Base-by-base conservation (phyloP, 345 rosid genomes). In the Isatis tinctoria region DNA sequence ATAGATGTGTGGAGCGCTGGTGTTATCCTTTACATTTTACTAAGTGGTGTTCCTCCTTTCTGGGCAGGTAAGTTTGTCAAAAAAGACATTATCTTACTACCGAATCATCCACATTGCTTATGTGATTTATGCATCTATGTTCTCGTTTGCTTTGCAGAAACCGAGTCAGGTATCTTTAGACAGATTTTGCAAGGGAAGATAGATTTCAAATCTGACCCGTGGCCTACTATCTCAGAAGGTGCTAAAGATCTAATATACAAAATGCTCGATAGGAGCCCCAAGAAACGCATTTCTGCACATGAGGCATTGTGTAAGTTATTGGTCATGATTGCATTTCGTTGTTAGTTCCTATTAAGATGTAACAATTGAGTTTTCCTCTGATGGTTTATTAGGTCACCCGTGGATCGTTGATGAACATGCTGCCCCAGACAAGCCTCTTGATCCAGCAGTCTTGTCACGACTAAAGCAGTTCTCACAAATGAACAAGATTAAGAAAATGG, bases 401-500 rank as follows among this genome's bases (percentile, higher is more conserved):
- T 95, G 97, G 99, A 95, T 95, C 56, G 82, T 95, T 65, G 97
- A 95, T 80, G 99, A 90, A 65, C 84, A 78, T 51, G 89, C 88
- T 64, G 98, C 99, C 64, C 97, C 93, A 0, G 97, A 90, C 75
- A 90, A 84, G 59, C 97, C 97, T 68, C 81, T 95, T 17, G 99
- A 92, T 82, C 93, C 97, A 64, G 99, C 99, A 26, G 99, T 95
- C 12, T 78, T 95, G 80, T 80, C 97, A 12, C 96, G 99, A 33
- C 74, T 95, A 74, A 95, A 95, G 83, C 88, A 95, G 79, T 95
- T 95, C 79, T 90, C 95, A 0, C 97, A 93, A 9, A 92, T 92
- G 99, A 88, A 95, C 76, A 95, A 91, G 74, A 92, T 95, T 33
- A 94, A 95, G 80, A 92, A 95, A 88, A 92, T 95, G 97, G 99